Base-by-base conservation (phyloP, 2,329 filamentous ascomycete genomes). In the Colletotrichum tabaci region DNA sequence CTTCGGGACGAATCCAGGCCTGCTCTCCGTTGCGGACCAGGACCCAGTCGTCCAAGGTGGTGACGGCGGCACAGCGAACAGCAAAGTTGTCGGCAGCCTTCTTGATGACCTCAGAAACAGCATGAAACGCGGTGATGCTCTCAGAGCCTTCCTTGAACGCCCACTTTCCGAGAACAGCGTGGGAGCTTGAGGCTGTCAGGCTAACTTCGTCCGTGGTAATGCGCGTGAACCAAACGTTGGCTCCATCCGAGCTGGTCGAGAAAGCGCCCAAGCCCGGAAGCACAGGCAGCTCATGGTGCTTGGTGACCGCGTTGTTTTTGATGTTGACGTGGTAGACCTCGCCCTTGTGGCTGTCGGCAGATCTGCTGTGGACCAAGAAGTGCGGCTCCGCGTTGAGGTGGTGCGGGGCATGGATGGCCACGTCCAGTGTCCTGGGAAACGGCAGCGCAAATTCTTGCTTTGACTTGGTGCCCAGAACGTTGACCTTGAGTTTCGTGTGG, bases 171-270 rank as follows among this genome's bases (percentile, higher is more conserved):
- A 98, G 85, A 49, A 95, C 83, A n/a, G 88, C 91, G 75, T 95
- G 90, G 0, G 94, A 96, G 38, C 86, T 86, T 0, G 95, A 97
- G 1, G 94, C 94, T 7, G 94, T 87, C 35, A 98, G 86, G 40
- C 88, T 86, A 2, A 94, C 86, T 77, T 97, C 94, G 10, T 92
- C 90, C 44, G 91, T 85, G 0, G 94, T 95, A 72, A 96, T 87
- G 71, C 95, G 91, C 2, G 93, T 95, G 80, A 98, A 98, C 84
- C 94, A 98, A 9, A 98, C 92, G 77, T 96, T 95, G 23, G 93
- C 91, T 71, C 92, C 93, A 50, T 90, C 88, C 2, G 91, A 93
- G 82, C 92, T 96, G 0, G 90, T 92, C 0, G 95, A 93, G 79
- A 98, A 94, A 1, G 92, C 90, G 30, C 94, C 95, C 50, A 85